Percentiles rank a stretch among this genome's conserved stretches.
phyloP scores from a whole-genome alignment of 2,329 filamentous ascomycete species.

The Aspergillus tamarii region DNA sequence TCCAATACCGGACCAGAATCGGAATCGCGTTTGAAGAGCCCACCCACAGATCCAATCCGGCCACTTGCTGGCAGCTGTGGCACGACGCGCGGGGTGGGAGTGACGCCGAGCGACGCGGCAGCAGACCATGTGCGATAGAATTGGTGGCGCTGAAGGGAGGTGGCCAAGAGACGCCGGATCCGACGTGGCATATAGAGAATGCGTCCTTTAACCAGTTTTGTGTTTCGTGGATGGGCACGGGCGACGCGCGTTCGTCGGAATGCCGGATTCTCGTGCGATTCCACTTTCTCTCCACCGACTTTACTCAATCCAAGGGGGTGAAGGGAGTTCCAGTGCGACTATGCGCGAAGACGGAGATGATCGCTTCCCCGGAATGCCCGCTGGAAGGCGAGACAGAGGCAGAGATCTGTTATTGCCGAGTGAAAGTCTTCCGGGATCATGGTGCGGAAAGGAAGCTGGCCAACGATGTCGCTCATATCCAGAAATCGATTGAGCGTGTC shows the following conservation, averaged over 20 bases:
- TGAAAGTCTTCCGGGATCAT: constrained; percentile 91
- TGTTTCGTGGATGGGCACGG: constrained; percentile 13
- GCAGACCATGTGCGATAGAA: background rate
- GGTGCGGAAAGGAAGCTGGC: constrained; percentile 88
- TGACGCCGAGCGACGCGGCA: constrained; percentile 79
- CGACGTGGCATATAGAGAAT: background rate
- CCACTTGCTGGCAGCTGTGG: constrained; percentile 82
- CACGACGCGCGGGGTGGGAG: constrained; percentile 89
- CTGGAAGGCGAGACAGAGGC: background rate
- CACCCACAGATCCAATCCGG: constrained; percentile 77
- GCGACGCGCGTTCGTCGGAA: constrained; percentile 58
- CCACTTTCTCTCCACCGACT: constrained; percentile 95
- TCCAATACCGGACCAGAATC: constrained; percentile 81
- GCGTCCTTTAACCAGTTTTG: constrained; percentile 10
- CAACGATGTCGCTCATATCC: constrained; percentile 88
- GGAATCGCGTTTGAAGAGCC: constrained; percentile 92
- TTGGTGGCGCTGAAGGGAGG: background rate
- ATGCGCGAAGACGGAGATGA: constrained; percentile 8
- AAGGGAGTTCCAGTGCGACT: constrained; percentile 56
- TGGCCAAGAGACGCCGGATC: background rate
- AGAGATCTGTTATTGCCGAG: constrained; percentile 80
- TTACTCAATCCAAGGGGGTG: constrained; percentile 93
- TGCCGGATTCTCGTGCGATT: constrained; percentile 85
- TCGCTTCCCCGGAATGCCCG: background rate
- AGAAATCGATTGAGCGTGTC: constrained; percentile 90